These are phyloP conservation scores for Cryptococcus sp. DNA, from an alignment of 1,284 basidiomycete species.

Conservation along the genomic window DNA sequence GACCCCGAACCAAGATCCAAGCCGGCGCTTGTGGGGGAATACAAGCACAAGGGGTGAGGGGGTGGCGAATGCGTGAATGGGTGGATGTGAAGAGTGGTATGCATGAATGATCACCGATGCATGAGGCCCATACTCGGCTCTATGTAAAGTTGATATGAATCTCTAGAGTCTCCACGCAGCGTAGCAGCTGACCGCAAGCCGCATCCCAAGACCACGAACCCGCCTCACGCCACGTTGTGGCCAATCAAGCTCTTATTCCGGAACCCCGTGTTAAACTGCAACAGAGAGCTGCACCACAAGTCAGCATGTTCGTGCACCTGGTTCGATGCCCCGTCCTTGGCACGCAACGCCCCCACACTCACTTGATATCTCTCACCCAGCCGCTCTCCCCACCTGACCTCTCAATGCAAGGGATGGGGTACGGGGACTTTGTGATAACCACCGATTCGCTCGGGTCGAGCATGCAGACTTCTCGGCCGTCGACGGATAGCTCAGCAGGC, in stretches of 20 bases:
- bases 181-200: too few species aligned
- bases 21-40: too few species aligned
- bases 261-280: slow-evolving; percentile 90
- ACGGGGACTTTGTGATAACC: slow-evolving; percentile 77
- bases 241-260: slow-evolving; percentile 62
- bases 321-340: background rate
- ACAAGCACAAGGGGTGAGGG: too few species aligned
- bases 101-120: too few species aligned
- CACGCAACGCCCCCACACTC: slow-evolving; percentile 11
- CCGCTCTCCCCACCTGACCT: slow-evolving; percentile 82
- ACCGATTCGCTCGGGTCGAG: slow-evolving; percentile 81
- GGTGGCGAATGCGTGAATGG: too few species aligned
- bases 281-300: slow-evolving; percentile 56
- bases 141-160: too few species aligned
- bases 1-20: too few species aligned
- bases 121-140: too few species aligned
- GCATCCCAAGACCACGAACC: too few species aligned
- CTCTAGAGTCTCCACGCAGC: too few species aligned
- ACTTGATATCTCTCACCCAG: slow-evolving; percentile 94
- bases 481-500: slow-evolving; percentile 85
- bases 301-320: slow-evolving; percentile 13
- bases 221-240: slow-evolving; percentile 17
- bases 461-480: slow-evolving; percentile 77
- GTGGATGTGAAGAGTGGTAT: too few species aligned
- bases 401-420: slow-evolving; percentile 89